phyloP scores from a whole-genome alignment of 768 basidiomycete genomes.

The Tricholoma terreum region DNA sequence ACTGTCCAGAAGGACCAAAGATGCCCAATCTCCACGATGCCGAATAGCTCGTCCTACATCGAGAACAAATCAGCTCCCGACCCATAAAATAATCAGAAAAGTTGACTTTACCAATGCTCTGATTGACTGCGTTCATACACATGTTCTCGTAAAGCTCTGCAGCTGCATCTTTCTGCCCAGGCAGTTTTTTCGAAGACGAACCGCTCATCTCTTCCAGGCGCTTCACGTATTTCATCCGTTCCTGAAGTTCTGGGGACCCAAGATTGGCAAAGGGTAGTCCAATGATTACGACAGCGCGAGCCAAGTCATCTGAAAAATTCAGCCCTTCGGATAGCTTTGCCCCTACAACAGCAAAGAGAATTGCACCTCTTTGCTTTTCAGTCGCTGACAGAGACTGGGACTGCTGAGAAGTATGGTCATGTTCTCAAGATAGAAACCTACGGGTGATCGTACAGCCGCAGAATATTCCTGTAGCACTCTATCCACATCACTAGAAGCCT shows the following conservation, averaged over 20 bases:
- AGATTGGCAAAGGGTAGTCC: constrained; percentile 94
- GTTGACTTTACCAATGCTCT: constrained; percentile 80
- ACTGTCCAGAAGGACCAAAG: constrained; percentile 81
- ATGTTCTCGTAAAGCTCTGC: constrained; percentile 87
- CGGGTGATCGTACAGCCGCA: constrained; percentile 34
- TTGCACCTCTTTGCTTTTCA: constrained; percentile 56
- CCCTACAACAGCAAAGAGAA: constrained; percentile 93
- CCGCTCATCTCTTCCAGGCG: constrained; percentile 48
- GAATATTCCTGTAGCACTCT: constrained; percentile 71
- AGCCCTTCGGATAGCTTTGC: constrained; percentile 96
- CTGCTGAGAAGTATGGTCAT: background rate
- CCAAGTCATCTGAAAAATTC: constrained; percentile 75
- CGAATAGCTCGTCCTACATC: constrained; percentile 84
- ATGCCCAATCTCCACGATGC: constrained; percentile 89
- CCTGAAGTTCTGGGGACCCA: constrained; percentile 85
- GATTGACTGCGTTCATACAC: constrained; percentile 95
- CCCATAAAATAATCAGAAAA: background rate
- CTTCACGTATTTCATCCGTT: constrained; percentile 87
- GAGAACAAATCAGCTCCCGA: background rate
- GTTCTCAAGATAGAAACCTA: constrained; percentile 4
- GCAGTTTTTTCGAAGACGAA: constrained; percentile 17
- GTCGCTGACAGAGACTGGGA: constrained; percentile 10
- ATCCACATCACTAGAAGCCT: constrained; percentile 69
- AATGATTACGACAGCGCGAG: constrained; percentile 81
- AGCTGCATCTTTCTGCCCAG: constrained; percentile 60